These are phyloP conservation scores for Pontederia paniculata DNA, from an alignment of 176 grass and related monocot genomes.

Conservation along the genomic window DNA sequence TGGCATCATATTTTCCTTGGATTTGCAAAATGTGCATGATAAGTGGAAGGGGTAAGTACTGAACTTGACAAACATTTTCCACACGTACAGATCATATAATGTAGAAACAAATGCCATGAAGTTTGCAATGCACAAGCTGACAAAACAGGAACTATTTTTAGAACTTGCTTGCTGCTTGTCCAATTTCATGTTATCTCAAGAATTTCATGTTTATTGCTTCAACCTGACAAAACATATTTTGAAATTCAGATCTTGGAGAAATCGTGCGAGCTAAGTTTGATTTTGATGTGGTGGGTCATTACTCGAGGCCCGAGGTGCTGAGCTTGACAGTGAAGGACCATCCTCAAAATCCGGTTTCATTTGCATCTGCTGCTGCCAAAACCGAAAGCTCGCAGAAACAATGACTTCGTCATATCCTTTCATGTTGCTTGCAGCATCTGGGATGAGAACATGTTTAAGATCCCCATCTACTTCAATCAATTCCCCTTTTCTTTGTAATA, in stretches of 20 bases:
- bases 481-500: too few species aligned
- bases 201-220: not conserved
- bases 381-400: slow-evolving; percentile 18
- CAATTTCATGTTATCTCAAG: not conserved
- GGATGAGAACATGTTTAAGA: too few species aligned
- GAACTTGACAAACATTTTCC: too few species aligned
- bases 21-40: too few species aligned
- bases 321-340: slow-evolving; percentile 70
- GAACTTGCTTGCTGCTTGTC: not conserved
- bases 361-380: slow-evolving; percentile 34
- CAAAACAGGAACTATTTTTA: too few species aligned
- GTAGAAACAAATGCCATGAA: too few species aligned
- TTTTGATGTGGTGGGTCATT: slow-evolving; percentile 88
- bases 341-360: slow-evolving; percentile 54
- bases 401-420: not conserved
- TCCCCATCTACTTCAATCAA: too few species aligned
- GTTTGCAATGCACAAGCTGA: too few species aligned
- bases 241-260: slow-evolving; percentile 60
- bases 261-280: slow-evolving; percentile 88
- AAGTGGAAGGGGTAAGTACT: too few species aligned
- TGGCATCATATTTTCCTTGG: too few species aligned
- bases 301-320: slow-evolving; percentile 74
- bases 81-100: too few species aligned
- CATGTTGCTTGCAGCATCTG: too few species aligned
- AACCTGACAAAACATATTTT: slow-evolving; percentile 3